Base-by-base conservation (phyloP, 495 filamentous ascomycete species). In the Lentithecium fluviatile region DNA sequence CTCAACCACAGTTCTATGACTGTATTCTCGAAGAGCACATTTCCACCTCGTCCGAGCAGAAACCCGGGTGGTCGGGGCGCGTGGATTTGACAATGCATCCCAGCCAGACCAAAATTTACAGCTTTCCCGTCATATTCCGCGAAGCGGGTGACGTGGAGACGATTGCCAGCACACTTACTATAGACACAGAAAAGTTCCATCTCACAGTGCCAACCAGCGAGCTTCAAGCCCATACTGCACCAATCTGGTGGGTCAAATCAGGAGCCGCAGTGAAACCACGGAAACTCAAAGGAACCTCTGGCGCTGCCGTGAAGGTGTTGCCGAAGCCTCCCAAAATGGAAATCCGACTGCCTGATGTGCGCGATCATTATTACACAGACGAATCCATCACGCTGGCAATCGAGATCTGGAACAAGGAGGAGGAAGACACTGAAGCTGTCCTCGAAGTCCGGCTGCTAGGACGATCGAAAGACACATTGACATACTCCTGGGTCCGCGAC, bases 291-390 rank as follows among this genome's bases (percentile, higher is more conserved):
- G 74, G 80, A 40, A 59, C 66, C 23, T 76, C 82, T 36, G 75
- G 81, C 11, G 76, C 77, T 17, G 62, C 74, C 62, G 79, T 87
- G 29, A 88, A 81, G 46, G 84, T 97, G 34, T 78, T 90, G 56
- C 94, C 93, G 4, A 88, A 94, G 69, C 94, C 94, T 40, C 94
- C 94, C 0, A 97, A 97, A 70, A 85, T 99, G 74, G 83, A 88
- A 59, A 81, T 97, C 34, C 79, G 76, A 24, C 72, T 88, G 20
- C 75, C 80, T 1, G 79, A 83, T 45, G 73, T 87, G 45, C 76
- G 77, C 55, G 77, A 83, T 21, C 83, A 87, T 32, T 95, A 94
- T 72, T 97, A 95, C 67, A 86, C 86, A 2, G 86, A 93, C 68
- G 94, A 99, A 73, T 69, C 74, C 1, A 79, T 96, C 40, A 67